These are phyloP conservation scores for Fusarium equiseti DNA, from an alignment of 2,329 filamentous ascomycete species.

Conservation along the genomic window DNA sequence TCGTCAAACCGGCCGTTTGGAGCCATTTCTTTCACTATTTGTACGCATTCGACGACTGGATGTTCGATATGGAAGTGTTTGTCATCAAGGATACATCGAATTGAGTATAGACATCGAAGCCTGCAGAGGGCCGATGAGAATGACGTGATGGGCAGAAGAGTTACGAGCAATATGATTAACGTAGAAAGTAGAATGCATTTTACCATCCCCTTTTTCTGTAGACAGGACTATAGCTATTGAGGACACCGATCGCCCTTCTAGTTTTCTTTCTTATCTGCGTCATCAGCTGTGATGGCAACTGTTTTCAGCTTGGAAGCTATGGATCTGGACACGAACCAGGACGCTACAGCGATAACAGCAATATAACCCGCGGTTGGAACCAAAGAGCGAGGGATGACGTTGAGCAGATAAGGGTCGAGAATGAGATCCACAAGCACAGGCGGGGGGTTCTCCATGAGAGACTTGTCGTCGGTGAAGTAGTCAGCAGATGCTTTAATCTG, in stretches of 20 bases:
- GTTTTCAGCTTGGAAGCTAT: constrained; percentile 46
- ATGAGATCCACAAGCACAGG: constrained; percentile 84
- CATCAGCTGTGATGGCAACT: constrained; percentile 44
- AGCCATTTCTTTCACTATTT: constrained; percentile 27
- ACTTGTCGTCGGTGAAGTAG: constrained; percentile 81
- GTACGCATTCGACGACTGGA: constrained; percentile 17
- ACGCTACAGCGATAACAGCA: constrained; percentile 65
- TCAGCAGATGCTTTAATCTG: constrained; percentile 82
- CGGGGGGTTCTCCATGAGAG: constrained; percentile 80
- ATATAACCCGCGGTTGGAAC: constrained; percentile 79
- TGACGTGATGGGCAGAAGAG: constrained; percentile 35
- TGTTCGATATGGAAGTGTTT: constrained; percentile 26
- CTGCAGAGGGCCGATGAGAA: constrained; percentile 30
- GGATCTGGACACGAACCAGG: constrained; percentile 59
- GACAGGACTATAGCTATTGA: constrained; percentile 30
- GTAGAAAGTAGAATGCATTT: constrained; percentile 50
- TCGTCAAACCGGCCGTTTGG: constrained; percentile 18
- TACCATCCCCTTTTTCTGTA: constrained; percentile 27
- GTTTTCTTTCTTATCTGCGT: constrained; percentile 55
- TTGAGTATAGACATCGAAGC: constrained; percentile 32
- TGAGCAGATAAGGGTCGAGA: constrained; percentile 86
- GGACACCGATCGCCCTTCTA: constrained; percentile 29
- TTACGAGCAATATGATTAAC: constrained; percentile 42
- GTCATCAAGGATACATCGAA: constrained; percentile 18
- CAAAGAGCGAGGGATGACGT: constrained; percentile 83